Percentiles rank a stretch among this genome's conserved stretches.
These are phyloP conservation scores for Deakozyma indianensis DNA, from an alignment of 805 yeast genomes.

Conservation along the genomic window DNA sequence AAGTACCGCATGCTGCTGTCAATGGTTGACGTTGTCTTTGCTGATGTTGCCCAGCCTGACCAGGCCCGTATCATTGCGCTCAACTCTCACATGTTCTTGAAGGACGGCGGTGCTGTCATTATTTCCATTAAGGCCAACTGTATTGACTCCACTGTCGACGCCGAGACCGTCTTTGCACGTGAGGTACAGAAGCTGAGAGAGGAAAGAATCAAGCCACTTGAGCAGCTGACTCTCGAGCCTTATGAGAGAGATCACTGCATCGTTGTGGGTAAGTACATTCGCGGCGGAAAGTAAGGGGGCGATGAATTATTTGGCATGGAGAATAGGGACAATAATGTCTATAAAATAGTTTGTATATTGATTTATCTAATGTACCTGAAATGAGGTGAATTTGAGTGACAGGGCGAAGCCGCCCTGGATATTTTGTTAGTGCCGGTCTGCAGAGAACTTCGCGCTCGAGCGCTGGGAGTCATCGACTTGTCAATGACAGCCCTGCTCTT, in stretches of 20 bases:
- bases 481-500: too few relatives aligned
- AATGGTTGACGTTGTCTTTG: slow-evolving; percentile 97
- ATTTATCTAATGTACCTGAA: slow-evolving; percentile 1
- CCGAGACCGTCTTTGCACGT: slow-evolving; percentile 98
- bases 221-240: slow-evolving; percentile 97
- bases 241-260: slow-evolving; percentile 99
- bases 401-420: too few relatives aligned
- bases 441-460: too few relatives aligned
- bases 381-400: too few relatives aligned
- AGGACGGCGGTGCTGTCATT: slow-evolving; percentile 97
- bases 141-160: slow-evolving; percentile 98
- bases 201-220: slow-evolving; percentile 96
- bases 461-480: too few relatives aligned
- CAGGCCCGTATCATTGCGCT: slow-evolving; percentile 99
- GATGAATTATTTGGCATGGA: neutral
- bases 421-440: too few relatives aligned
- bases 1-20: slow-evolving; percentile 98
- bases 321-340: neutral
- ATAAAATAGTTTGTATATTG: slow-evolving; percentile 2
- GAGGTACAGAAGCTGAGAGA: slow-evolving; percentile 98
- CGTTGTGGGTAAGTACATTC: slow-evolving; percentile 91
- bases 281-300: slow-evolving; percentile 44
- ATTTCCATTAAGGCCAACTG: slow-evolving; percentile 99
- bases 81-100: slow-evolving; percentile 94
- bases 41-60: slow-evolving; percentile 99